Evolutionary conservation across 176 grass and related monocot species (phyloP), one percentile per base, ranked within the genome.

Genomic region (Juncus effusus): DNA sequence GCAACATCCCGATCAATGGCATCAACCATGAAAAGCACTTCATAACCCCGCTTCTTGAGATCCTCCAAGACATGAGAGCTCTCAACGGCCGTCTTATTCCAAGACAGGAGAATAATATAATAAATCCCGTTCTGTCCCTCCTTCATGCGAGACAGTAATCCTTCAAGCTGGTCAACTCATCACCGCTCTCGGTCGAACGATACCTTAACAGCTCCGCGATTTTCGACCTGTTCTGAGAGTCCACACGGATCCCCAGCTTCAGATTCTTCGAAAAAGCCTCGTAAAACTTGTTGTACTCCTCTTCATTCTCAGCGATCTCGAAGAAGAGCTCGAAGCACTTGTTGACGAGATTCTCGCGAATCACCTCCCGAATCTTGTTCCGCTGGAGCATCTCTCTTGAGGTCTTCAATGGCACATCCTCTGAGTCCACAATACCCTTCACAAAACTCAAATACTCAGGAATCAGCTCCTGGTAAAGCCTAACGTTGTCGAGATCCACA

Each of bases 201-300:
- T 86, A 97, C 75, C 88, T 89, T 66, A 97, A 70, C 10, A 97
- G 75, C 61, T 97, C 88, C 16, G 88, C 88, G 36, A 97, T 72
- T 78, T 97, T 97, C 10, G 13, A 53, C 60, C 88, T 97, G 75
- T 97, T 97, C 39, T 83, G 39, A 4, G 88, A 82, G 64, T 97
- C 93, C 61, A 92, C 93, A 1, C 92, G 83, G 42, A 97, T 89
- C 11, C 93, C 93, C 0, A 97, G 88, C 80, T 97, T 97, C 16
- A 97, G 80, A 64, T 97, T 97, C 82, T 97, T 97, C 47, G 88
- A 92, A 88, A 92, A 97, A 35, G 93, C 88, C 55, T 97, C 88
- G 2, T 97, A 97, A 45, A 97, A 28, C 1, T 28, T 28, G 19
- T 1, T 28, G 19, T 28, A 28, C 19, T 28, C 19, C 19, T 28